Base-by-base conservation (phyloP, 2,329 filamentous ascomycete species). In the Neonectria hederae region DNA sequence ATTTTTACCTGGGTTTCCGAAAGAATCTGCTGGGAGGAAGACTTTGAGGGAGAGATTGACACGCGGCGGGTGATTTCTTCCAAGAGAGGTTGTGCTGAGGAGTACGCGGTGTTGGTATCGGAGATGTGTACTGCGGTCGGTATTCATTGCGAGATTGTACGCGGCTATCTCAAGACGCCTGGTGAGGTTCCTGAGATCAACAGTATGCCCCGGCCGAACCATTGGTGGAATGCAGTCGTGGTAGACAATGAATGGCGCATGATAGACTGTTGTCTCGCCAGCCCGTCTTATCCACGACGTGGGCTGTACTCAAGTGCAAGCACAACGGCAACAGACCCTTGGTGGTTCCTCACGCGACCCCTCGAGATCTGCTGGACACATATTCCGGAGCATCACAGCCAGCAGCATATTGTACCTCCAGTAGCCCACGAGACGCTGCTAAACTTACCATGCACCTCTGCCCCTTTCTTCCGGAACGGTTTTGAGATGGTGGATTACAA, bases 1-100 rank as follows among this genome's bases (percentile, higher is more conserved):
- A 98, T 99, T 66, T 99, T 98, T 75, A 97, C 92, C 1, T 99
- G 95, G 95, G 93, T 97, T 5, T 88, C 93, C n/a, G 96, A 99
- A 76, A 94, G 95, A 72, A 90, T 99, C 61, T 88, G 87, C 32
- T 99, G 96, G 96, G 96, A 99, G 76, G 95, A 97, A 73, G 94
- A 97, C 69, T 94, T 93, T 68, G 93, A 97, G 70, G 92, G 90
- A n/a, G 86, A 91, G 9, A 81, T 96, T 56, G 94, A 99, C 76
- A 91, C 94, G 2, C 87, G 92, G 59, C 88, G 92, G 51, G 92
- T 97, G 5, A 90, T 99, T 32, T 90, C 96, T 70, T 90, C 89
- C 19, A 94, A 92, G 77, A 87, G 94, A 66, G 96, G 89, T 5
- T 97, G 91, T 69, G 90, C 93, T 21, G 89, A 97, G 74, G 97